A percentile compares a stretch with the other conserved stretches of the same genome.
These are phyloP conservation scores for Astrephomene gubernaculifera DNA, from an alignment of 139 green algal genomes.

Conservation along the genomic window DNA sequence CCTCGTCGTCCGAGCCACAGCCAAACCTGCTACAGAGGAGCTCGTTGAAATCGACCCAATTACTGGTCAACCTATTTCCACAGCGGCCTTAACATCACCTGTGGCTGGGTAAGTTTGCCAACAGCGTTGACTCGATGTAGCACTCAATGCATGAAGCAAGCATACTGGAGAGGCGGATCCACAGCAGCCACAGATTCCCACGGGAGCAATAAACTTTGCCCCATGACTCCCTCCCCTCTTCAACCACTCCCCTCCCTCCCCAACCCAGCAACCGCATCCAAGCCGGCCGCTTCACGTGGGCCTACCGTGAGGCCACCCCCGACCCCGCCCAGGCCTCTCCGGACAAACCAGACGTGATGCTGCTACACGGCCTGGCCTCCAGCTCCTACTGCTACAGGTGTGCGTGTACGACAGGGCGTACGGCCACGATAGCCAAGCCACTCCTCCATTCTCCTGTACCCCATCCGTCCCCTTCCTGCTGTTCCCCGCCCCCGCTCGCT, in stretches of 20 bases:
- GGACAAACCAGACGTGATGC: conserved; percentile 66
- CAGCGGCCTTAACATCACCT: conserved; percentile 15
- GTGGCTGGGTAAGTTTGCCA: conserved; percentile 52
- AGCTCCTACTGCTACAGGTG: conserved; percentile 75
- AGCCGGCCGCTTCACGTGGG: conserved; percentile 59
- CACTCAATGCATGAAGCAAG: too few species aligned
- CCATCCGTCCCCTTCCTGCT: too few species aligned
- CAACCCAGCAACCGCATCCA: conserved; percentile 48
- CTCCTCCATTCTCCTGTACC: too few species aligned
- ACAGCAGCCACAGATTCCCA: too few species aligned
- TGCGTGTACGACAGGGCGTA: too few species aligned
- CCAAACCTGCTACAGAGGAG: conserved; percentile 15
- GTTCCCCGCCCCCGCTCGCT: too few species aligned
- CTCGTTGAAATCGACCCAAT: conserved; percentile 54
- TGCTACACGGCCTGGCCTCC: conserved; percentile 79
- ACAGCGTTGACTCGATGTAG: too few species aligned
- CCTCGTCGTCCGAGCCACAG: neutral
- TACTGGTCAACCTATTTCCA: conserved; percentile 52
- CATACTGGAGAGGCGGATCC: too few species aligned
- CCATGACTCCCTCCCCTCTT: too few species aligned
- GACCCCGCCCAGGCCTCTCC: conserved; percentile 20
- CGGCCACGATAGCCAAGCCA: too few species aligned
- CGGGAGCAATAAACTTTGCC: too few species aligned
- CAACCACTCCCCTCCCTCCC: neutral
- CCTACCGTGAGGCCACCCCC: conserved; percentile 64